A percentile compares a stretch with the other conserved stretches of the same genome.
These are phyloP conservation scores for Candida sojae DNA, from an alignment of 1,139 yeast genomes.

Conservation along the genomic window DNA sequence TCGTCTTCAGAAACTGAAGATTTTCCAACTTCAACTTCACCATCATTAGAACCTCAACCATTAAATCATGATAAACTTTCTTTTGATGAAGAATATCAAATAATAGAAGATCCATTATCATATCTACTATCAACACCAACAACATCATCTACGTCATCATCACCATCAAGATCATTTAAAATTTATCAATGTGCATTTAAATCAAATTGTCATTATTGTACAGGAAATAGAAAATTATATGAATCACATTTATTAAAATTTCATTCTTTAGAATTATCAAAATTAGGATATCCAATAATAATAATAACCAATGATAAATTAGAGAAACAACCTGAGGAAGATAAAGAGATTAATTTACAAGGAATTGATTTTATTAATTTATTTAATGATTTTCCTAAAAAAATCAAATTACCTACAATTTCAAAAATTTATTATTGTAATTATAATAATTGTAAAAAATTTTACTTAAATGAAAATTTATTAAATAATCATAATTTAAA, in stretches of 20 bases:
- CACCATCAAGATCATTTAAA: not conserved
- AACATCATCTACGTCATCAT: not conserved
- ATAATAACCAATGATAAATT: conserved; percentile 9
- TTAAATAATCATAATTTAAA: conserved; percentile 23
- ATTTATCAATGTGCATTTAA: conserved; percentile 33
- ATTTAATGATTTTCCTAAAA: conserved; percentile 29
- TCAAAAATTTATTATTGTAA: conserved; percentile 22
- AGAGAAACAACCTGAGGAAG: not conserved
- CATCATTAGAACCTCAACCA: not conserved
- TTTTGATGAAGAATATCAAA: conserved; percentile 30
- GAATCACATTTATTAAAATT: conserved; percentile 30
- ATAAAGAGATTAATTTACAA: conserved; percentile 5
- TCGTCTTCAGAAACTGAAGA: conserved; percentile 5
- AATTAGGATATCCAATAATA: conserved; percentile 37
- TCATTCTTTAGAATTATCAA: conserved; percentile 25
- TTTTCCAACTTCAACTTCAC: not conserved
- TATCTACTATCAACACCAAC: not conserved
- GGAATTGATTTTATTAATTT: conserved; percentile 15
- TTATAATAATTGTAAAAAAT: conserved; percentile 15
- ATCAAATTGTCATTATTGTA: conserved; percentile 27
- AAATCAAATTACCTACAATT: conserved; percentile 24
- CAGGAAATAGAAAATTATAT: conserved; percentile 33
- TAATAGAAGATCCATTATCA: conserved; percentile 20
- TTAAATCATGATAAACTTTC: not conserved
- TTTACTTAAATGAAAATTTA: conserved; percentile 17